phyloP scores from a whole-genome alignment of 2,329 filamentous ascomycete genomes.

The Bipolaris oryzae region DNA sequence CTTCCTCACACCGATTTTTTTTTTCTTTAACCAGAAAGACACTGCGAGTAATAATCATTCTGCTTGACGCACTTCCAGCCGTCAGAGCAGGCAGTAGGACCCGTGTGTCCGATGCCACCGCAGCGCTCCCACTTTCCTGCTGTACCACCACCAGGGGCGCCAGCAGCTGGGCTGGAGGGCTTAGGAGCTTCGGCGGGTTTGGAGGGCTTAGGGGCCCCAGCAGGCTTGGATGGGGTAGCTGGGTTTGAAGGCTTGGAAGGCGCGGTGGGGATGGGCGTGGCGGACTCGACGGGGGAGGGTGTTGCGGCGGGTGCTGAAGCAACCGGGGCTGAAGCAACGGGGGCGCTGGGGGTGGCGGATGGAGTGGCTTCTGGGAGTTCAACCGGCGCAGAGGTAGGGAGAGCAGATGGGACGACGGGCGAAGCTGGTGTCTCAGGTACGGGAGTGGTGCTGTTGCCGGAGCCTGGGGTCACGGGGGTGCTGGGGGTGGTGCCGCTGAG shows the following conservation, averaged over 20 bases:
- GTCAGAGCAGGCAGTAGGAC: conserved; percentile 47
- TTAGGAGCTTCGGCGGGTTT: no score
- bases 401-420: conserved; percentile 1
- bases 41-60: conserved; percentile 39
- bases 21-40: neutral
- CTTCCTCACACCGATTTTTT: no score
- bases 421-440: neutral
- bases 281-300: conserved; percentile 3
- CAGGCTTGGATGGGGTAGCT: conserved; percentile 6
- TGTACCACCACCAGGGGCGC: neutral
- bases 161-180: neutral
- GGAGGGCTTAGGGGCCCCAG: conserved; percentile 2
- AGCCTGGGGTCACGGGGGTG: neutral
- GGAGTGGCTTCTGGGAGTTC: neutral
- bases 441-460: neutral
- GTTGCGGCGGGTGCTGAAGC: conserved; percentile 4
- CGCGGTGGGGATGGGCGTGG: neutral
- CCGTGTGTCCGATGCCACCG: conserved; percentile 51
- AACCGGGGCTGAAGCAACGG: conserved; percentile 10
- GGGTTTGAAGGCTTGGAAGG: conserved; percentile 1
- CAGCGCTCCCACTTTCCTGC: conserved; percentile 49
- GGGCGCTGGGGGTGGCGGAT: conserved; percentile 7
- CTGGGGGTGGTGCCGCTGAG: conserved; percentile 29
- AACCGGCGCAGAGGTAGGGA: conserved; percentile 21
- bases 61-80: conserved; percentile 48